Percentiles rank a stretch among this genome's conserved stretches.
Conservation (phyloP, 257 asterid genomes). For the Verbascum thapsus region DNA sequence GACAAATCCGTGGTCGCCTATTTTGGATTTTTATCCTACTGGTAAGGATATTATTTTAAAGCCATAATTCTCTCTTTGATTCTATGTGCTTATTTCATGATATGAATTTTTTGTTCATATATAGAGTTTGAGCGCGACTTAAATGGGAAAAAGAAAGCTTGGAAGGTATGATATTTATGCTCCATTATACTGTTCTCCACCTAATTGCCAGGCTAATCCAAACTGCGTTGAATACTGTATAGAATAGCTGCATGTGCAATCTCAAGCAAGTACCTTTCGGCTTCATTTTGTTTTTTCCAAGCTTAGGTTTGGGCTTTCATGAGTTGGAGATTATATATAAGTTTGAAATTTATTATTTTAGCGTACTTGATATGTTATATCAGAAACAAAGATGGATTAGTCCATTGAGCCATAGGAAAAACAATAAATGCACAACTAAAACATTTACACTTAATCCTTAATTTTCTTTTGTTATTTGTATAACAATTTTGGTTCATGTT, state of each 20-base stretch:
- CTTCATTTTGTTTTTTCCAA: constrained; percentile 4
- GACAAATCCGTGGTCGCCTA: constrained; percentile 63
- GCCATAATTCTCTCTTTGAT: constrained; percentile 6
- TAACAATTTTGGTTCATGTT: constrained; percentile 15
- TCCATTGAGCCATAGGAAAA: background rate
- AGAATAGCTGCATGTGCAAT: constrained; percentile 1
- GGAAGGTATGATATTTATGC: constrained; percentile 52
- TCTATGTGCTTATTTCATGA: constrained; percentile 10
- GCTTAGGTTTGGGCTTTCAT: constrained; percentile 24
- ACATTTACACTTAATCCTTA: background rate
- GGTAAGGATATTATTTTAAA: constrained; percentile 37
- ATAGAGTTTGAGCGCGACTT: constrained; percentile 64
- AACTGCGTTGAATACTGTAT: background rate
- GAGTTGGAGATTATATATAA: background rate
- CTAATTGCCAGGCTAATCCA: background rate
- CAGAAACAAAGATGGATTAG: background rate
- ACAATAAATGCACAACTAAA: background rate
- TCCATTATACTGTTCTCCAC: background rate
- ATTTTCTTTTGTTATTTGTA: background rate
- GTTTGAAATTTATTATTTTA: background rate
- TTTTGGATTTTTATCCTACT: constrained; percentile 63
- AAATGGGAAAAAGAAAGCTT: constrained; percentile 56
- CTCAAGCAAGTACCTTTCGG: constrained; percentile 1
- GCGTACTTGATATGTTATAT: background rate
- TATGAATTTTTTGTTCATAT: constrained; percentile 16